A percentile compares a stretch with the other conserved stretches of the same genome.
Evolutionary conservation across 2,329 filamentous ascomycete genomes (phyloP).

Genomic region (Fusarium compactum): DNA sequence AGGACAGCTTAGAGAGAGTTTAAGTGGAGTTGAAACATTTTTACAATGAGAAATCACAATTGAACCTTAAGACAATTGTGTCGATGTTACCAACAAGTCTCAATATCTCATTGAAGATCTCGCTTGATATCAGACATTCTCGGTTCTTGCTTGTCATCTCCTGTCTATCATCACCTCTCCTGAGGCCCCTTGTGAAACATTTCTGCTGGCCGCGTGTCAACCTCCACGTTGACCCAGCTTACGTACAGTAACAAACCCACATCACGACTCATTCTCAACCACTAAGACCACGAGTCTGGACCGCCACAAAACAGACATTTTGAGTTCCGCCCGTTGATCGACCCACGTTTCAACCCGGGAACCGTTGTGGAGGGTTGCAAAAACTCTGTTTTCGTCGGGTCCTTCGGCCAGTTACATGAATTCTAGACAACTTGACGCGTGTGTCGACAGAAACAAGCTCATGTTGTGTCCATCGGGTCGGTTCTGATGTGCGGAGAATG

Average conservation of each 20-base stretch:
- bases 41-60: neutral
- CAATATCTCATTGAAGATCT: neutral
- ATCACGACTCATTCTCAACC: conserved; percentile 30
- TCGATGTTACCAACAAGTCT: neutral
- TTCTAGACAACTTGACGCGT: conserved; percentile 17
- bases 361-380: conserved; percentile 19
- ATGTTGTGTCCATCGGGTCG: conserved; percentile 3
- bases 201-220: conserved; percentile 28
- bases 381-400: conserved; percentile 6
- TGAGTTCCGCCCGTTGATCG: conserved; percentile 12
- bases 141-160: neutral
- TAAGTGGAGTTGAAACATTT: conserved; percentile 31
- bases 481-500: conserved; percentile 16
- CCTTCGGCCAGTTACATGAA: neutral
- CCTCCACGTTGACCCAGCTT: conserved; percentile 20
- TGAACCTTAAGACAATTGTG: neutral
- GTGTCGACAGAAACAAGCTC: conserved; percentile 1
- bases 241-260: conserved; percentile 24
- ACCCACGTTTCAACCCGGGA: conserved; percentile 12
- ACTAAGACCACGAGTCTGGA: conserved; percentile 1
- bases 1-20: conserved; percentile 5
- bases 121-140: neutral
- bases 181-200: neutral
- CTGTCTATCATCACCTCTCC: neutral
- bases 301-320: conserved; percentile 20